phyloP scores from a whole-genome alignment of 2,329 filamentous ascomycete genomes.

The Clathrospora elynae region DNA sequence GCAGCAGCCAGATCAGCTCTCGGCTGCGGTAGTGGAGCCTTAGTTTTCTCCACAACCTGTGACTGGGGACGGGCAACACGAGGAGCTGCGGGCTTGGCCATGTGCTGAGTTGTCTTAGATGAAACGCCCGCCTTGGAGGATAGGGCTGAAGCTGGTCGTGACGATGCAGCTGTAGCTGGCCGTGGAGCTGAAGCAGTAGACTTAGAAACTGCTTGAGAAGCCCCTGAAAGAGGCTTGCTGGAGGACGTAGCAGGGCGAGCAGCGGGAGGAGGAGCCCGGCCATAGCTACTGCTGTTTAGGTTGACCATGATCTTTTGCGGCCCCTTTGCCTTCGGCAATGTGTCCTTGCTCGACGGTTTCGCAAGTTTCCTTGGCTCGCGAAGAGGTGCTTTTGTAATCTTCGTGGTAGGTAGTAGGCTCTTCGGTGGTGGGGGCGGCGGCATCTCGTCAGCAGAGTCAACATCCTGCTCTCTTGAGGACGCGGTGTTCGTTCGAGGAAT shows the following conservation, averaged over 20 bases:
- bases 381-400: constrained; percentile 43
- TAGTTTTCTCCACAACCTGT: constrained; percentile 72
- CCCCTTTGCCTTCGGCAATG: constrained; percentile 64
- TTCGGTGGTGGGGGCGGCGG: constrained; percentile 66
- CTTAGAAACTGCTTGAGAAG: constrained; percentile 29
- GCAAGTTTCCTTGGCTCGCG: constrained; percentile 56
- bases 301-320: constrained; percentile 67
- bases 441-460: constrained; percentile 57
- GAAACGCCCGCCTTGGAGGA: constrained; percentile 28
- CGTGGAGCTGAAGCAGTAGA: constrained; percentile 60
- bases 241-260: constrained; percentile 56
- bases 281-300: constrained; percentile 62
- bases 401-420: constrained; percentile 56
- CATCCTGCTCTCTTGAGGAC: constrained; percentile 41
- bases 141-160: constrained; percentile 39
- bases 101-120: constrained; percentile 28
- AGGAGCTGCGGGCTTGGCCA: constrained; percentile 33
- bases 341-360: constrained; percentile 65
- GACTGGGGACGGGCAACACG: constrained; percentile 40
- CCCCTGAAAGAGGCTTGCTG: constrained; percentile 32
- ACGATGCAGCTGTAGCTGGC: constrained; percentile 47
- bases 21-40: constrained; percentile 39
- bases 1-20: constrained; percentile 58
- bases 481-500: constrained; percentile 36
- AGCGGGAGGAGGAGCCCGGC: constrained; percentile 56